Evolutionary conservation across 2,329 filamentous ascomycete species (phyloP).

Genomic region (Penicillium sp.): DNA sequence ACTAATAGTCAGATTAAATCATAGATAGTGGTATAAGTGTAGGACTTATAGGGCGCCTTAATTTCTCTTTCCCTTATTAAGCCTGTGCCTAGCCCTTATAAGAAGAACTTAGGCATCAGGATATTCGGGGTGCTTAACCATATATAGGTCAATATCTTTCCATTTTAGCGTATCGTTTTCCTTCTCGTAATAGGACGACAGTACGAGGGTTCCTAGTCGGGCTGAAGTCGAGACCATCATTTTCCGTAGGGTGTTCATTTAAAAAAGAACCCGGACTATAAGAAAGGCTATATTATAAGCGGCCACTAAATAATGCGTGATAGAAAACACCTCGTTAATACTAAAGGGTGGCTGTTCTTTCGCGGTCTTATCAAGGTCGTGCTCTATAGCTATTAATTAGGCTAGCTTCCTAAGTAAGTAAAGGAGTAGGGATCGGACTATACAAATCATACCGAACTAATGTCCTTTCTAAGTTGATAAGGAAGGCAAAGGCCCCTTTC

Average conservation of each 20-base stretch:
- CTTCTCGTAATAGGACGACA: slow-evolving; percentile 16
- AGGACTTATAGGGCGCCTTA: slow-evolving; percentile 16
- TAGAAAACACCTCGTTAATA: neutral
- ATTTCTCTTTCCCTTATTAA: slow-evolving; percentile 24
- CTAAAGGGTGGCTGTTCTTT: neutral
- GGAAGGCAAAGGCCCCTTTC: neutral
- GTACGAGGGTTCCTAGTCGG: slow-evolving; percentile 16
- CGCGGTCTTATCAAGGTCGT: neutral
- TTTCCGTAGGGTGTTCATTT: slow-evolving; percentile 19
- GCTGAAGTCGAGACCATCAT: slow-evolving; percentile 21
- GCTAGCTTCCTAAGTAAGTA: neutral
- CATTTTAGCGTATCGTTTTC: slow-evolving; percentile 21
- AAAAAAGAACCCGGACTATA: slow-evolving; percentile 10
- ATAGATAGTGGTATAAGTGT: neutral
- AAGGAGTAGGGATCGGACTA: neutral
- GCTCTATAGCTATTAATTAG: neutral
- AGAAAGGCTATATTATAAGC: slow-evolving; percentile 11
- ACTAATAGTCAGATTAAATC: neutral
- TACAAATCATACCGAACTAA: neutral
- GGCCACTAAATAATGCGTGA: slow-evolving; percentile 17
- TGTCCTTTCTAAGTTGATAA: neutral
- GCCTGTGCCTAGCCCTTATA: slow-evolving; percentile 16
- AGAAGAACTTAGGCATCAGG: slow-evolving; percentile 18
- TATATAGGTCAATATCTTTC: slow-evolving; percentile 25
- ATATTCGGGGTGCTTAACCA: slow-evolving; percentile 23